Evolutionary conservation across 352 stramenopile species (phyloP), one percentile per base, ranked within the genome.

Genomic region (Phytophthora hybrid): DNA sequence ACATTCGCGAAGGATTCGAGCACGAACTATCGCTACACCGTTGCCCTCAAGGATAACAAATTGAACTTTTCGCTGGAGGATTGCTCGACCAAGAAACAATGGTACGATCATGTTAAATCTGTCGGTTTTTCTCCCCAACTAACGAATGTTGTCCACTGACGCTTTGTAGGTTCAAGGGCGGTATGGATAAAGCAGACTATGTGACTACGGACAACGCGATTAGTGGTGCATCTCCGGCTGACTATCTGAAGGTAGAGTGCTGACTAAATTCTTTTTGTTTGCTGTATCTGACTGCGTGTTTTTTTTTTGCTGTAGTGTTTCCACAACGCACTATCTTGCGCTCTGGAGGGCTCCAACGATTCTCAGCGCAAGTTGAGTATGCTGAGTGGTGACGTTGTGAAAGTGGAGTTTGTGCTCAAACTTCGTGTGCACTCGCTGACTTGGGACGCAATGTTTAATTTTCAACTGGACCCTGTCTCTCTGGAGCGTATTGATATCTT

Each of bases 11-110:
- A 13, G 11, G 16, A 44, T 16, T 44, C 37, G 13, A 16, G 37
- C 37, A 16, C 37, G 37, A 14, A 4, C 16, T 44, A 18, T 44
- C 64, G 59, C 54, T 79, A 77, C 41, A 6, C 32, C 0, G 32
- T 80, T 37, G 7, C 51, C 11, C 26, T 74, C 7, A 74, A 71
- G 26, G 56, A 55, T 14, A 31, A 31, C 16, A 66, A 76, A 44
- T 31, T 76, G 34, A 73, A 47, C n/a, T 65, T 79, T 18, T 73
- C 47, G 52, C 55, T 80, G 29, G 73, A 80, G 18, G 59, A 74
- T 16, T 29, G 41, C 34, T 31, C 8, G 2, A 63, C 29, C 31
- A 79, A 79, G 21, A 67, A 67, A 29, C 63, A 73, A 73, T 76
- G 67, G 67, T 66, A 56, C 46, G 37, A 44, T 44, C 23, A 18